A percentile compares a stretch with the other conserved stretches of the same genome.
Conservation (phyloP, 441 rosid species). For the Daphne laureola region DNA sequence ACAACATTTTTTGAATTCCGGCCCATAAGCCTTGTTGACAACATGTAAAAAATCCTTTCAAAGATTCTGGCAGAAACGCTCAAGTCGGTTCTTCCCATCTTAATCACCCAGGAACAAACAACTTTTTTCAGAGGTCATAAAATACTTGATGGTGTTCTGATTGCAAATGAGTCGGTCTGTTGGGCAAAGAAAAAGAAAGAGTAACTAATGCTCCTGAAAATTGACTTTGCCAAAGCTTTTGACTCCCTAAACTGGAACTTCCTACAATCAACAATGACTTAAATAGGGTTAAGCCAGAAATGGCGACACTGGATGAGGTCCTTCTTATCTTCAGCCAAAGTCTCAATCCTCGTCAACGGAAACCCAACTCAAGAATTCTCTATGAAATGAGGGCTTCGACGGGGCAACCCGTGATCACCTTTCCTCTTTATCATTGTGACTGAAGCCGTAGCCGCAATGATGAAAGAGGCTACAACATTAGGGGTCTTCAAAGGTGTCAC, state of each 20-base stretch:
- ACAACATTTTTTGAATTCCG: neutral
- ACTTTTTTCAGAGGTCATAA: neutral
- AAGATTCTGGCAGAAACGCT: neutral
- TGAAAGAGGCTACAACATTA: neutral
- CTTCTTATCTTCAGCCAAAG: neutral
- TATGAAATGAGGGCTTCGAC: neutral
- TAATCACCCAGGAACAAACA: neutral
- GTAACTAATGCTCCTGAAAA: neutral
- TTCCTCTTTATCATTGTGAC: neutral
- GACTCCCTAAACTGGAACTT: neutral
- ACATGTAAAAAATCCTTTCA: neutral
- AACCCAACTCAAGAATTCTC: neutral
- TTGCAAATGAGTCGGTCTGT: neutral
- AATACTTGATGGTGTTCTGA: neutral
- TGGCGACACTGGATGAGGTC: neutral
- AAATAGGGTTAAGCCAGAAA: neutral
- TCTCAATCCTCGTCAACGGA: neutral
- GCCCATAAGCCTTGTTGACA: neutral
- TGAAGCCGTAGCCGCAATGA: neutral
- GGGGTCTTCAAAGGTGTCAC: neutral
- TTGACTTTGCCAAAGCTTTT: neutral
- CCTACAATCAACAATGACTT: neutral
- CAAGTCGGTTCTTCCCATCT: neutral
- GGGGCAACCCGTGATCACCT: neutral
- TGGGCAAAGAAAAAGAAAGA: neutral